Evolutionary conservation across 768 basidiomycete species (phyloP).

Genomic region (Mycena filopes): DNA sequence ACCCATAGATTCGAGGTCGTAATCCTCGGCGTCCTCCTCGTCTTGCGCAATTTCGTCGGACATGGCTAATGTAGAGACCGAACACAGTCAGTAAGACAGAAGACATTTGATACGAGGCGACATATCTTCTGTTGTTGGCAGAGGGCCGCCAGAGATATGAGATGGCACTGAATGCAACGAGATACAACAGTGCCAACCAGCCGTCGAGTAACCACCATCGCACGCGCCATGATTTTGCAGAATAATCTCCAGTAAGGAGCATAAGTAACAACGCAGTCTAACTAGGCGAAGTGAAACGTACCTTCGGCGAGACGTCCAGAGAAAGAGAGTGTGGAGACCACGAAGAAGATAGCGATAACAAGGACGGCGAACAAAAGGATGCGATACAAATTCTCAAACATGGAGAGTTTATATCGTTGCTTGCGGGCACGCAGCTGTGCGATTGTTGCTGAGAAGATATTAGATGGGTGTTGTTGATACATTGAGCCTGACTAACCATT

Average conservation of each 20-base stretch:
- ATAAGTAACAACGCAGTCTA: conserved; percentile 14
- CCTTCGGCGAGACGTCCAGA: conserved; percentile 93
- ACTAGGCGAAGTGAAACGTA: conserved; percentile 41
- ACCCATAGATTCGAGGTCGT: conserved; percentile 84
- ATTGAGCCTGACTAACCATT: conserved; percentile 67
- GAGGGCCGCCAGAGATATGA: conserved; percentile 95
- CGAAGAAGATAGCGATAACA: conserved; percentile 89
- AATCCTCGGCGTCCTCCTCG: conserved; percentile 93
- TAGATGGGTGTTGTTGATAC: neutral
- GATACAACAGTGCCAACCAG: conserved; percentile 90
- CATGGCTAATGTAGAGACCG: conserved; percentile 83
- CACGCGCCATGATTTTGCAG: conserved; percentile 87
- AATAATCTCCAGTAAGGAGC: conserved; percentile 72
- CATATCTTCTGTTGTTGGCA: conserved; percentile 88
- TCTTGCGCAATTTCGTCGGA: conserved; percentile 97
- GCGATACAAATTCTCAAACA: conserved; percentile 90
- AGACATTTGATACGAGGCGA: conserved; percentile 34
- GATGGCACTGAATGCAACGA: conserved; percentile 81
- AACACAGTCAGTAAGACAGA: conserved; percentile 38
- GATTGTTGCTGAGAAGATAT: conserved; percentile 75
- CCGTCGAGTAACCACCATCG: conserved; percentile 99
- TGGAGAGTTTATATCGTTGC: conserved; percentile 84
- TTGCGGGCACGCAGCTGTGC: conserved; percentile 86
- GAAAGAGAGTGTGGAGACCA: conserved; percentile 91
- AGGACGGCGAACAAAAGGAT: conserved; percentile 86